Conservation (phyloP, 148 eudicot species). For the Rhododendron molle region DNA sequence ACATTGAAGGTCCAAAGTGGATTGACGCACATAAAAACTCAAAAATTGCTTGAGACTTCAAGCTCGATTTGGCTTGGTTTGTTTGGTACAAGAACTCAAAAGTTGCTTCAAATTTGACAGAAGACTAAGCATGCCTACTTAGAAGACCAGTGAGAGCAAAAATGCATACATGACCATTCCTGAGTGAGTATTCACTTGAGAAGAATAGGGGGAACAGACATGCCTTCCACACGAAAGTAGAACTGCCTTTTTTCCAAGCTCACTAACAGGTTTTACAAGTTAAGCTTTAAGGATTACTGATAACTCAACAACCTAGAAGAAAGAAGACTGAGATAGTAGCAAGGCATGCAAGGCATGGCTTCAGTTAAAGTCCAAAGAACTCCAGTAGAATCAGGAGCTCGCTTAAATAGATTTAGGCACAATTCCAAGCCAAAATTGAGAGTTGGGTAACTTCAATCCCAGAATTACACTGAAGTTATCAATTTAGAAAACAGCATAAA, state of each 20-base stretch:
- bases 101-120: not conserved
- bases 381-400: not conserved
- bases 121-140: not conserved
- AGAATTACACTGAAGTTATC: not conserved
- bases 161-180: slow-evolving; percentile 6
- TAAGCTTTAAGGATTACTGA: not conserved
- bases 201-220: no score
- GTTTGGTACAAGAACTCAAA: not conserved
- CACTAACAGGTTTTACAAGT: not conserved
- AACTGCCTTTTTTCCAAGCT: not conserved
- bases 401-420: not conserved
- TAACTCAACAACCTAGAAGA: not conserved
- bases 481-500: not conserved
- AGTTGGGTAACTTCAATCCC: not conserved
- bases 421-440: not conserved
- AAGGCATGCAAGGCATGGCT: not conserved
- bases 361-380: not conserved
- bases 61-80: no score
- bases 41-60: not conserved
- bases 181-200: not conserved
- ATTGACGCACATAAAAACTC: not conserved
- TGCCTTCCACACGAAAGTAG: no score
- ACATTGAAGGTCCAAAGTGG: not conserved
- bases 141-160: not conserved
- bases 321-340: not conserved